Evolutionary conservation across 805 yeast genomes (phyloP).

Genomic region (Lipomyces orientalis): DNA sequence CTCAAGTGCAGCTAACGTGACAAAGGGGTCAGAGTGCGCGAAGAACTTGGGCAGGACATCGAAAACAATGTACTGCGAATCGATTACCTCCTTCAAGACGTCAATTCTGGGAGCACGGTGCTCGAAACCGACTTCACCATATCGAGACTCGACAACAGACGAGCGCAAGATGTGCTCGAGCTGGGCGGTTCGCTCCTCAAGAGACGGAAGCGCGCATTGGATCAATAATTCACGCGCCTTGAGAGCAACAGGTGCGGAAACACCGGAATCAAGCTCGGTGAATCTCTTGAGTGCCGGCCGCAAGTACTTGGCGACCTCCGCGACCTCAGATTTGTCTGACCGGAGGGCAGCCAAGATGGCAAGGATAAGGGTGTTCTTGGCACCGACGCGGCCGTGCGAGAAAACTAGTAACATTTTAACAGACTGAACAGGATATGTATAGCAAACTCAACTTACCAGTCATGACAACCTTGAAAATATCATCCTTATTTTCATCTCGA

Average conservation of each 20-base stretch:
- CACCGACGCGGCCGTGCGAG: constrained; percentile 91
- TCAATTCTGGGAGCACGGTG: constrained; percentile 83
- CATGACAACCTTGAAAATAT: constrained; percentile 71
- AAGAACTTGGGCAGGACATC: constrained; percentile 94
- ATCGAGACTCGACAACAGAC: constrained; percentile 85
- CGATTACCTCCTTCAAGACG: constrained; percentile 87
- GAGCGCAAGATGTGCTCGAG: constrained; percentile 93
- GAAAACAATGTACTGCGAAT: constrained; percentile 93
- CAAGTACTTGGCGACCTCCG: constrained; percentile 63
- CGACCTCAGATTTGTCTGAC: constrained; percentile 33
- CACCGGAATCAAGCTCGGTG: constrained; percentile 87
- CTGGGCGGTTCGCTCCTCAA: constrained; percentile 95
- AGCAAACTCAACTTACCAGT: constrained; percentile 37
- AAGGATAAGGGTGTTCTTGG: constrained; percentile 86
- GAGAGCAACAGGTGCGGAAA: constrained; percentile 90
- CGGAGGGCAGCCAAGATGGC: constrained; percentile 85
- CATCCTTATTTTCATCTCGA: constrained; percentile 85
- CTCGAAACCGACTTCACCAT: constrained; percentile 79
- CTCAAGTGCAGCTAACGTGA: constrained; percentile 94
- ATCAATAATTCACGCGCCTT: constrained; percentile 96
- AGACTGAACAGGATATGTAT: not conserved
- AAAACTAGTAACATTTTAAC: constrained; percentile 52
- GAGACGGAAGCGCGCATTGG: constrained; percentile 95
- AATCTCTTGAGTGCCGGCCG: constrained; percentile 74
- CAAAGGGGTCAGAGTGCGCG: constrained; percentile 80